Conservation (phyloP, 352 stramenopile genomes). For the Phytophthora pluvialis region DNA sequence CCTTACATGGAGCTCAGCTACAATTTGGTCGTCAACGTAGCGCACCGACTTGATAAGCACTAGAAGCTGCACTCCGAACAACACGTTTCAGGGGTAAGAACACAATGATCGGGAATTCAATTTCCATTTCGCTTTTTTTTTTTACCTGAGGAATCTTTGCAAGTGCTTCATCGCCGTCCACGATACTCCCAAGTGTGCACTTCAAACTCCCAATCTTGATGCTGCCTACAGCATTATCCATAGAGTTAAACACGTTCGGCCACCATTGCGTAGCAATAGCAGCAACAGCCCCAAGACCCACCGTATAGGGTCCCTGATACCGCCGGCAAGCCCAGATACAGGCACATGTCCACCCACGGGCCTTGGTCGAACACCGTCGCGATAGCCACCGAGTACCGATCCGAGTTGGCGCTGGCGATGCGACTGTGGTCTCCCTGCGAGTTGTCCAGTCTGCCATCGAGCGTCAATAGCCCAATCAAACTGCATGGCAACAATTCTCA, state of each 20-base stretch:
- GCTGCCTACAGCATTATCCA: slow-evolving; percentile 44
- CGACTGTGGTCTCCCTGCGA: slow-evolving; percentile 40
- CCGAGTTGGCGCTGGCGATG: slow-evolving; percentile 50
- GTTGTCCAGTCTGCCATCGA: slow-evolving; percentile 46
- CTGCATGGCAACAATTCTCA: slow-evolving; percentile 4
- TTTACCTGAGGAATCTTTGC: slow-evolving; percentile 63
- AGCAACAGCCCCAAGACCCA: slow-evolving; percentile 20
- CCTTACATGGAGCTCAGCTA: slow-evolving; percentile 72
- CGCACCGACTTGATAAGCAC: slow-evolving; percentile 80
- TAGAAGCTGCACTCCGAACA: slow-evolving; percentile 48
- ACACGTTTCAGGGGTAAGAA: neutral
- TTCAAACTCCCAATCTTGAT: slow-evolving; percentile 72
- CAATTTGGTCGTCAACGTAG: slow-evolving; percentile 87
- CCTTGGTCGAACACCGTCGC: slow-evolving; percentile 82
- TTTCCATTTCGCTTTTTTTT: too few relatives aligned
- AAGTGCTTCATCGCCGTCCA: slow-evolving; percentile 66
- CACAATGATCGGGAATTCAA: neutral
- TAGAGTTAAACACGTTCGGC: too few relatives aligned
- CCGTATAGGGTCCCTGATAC: slow-evolving; percentile 70
- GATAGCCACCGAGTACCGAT: slow-evolving; percentile 52
- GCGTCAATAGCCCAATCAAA: neutral
- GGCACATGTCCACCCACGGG: slow-evolving; percentile 85
- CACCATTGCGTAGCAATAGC: neutral
- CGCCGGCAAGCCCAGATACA: slow-evolving; percentile 54
- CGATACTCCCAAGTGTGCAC: slow-evolving; percentile 61